Base-by-base conservation (phyloP, 2,329 filamentous ascomycete species). In the Pyrenophora teres region DNA sequence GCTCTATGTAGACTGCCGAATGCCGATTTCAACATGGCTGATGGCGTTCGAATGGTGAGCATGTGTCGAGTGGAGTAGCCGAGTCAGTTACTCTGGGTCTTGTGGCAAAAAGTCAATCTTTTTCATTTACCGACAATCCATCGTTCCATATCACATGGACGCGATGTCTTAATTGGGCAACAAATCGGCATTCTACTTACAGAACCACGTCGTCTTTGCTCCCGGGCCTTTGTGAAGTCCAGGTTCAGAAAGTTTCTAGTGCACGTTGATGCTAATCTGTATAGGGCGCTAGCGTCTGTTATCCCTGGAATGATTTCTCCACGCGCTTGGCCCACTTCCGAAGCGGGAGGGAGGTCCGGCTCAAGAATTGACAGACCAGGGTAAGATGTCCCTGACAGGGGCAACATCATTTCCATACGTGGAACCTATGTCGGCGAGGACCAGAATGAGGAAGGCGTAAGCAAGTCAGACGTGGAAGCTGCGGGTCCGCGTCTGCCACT, bases 21-120 rank as follows among this genome's bases (percentile, higher is more conserved):
- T 60, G 57, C 60, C 56, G 52, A 50, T 46, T 67, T 67, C 64
- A 67, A 67, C 64, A 67, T 56, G 57, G 27, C 27, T 30, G 27
- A 30, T 12, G 27, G 61, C 54, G 51, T 63, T 64, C 42, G 52
- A 27, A 47, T 16, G 43, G 27, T 35, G 23, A 48, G 48, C 39
- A 36, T 32, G 30, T 32, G 49, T 15, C 41, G 35, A 25, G 46
- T 31, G 30, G 39, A 33, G 40, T 21, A 21, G 13, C 32, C 33
- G 46, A 53, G 46, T 50, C 36, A 50, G 50, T 39, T n/a, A 30
- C 30, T 18, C 15, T 40, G 32, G 19, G 27, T 35, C 35, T 33
- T 13, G 36, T 45, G 40, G 40, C 39, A 6, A 48, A 44, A 37
- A 52, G 9, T 32, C 13, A 32, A 19, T 12, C 15, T 40, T 37